Conservation (phyloP, 2,329 filamentous ascomycete genomes). For the Teratosphaeria epicoccoides region DNA sequence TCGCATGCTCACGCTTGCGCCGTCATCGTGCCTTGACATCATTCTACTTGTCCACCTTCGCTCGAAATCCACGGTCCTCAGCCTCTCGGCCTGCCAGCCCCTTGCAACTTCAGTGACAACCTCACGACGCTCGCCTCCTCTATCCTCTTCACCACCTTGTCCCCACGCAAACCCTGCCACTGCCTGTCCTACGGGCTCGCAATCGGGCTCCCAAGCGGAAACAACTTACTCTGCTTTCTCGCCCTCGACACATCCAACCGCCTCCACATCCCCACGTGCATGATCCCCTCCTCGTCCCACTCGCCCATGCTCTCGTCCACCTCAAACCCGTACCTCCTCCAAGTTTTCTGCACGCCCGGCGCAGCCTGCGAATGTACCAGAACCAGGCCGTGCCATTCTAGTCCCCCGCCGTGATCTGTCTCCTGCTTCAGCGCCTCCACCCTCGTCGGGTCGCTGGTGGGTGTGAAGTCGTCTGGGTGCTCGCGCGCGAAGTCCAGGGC, state of each 20-base stretch:
- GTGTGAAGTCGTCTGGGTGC: slow-evolving; percentile 42
- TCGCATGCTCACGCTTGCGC: too few species aligned
- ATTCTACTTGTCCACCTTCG: too few species aligned
- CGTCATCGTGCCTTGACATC: neutral
- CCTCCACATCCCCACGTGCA: slow-evolving; percentile 76
- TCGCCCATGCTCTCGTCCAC: slow-evolving; percentile 61
- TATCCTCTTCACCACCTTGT: neutral
- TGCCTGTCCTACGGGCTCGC: slow-evolving; percentile 1
- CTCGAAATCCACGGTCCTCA: neutral
- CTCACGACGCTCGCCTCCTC: too few species aligned
- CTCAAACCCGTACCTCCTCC: slow-evolving; percentile 62
- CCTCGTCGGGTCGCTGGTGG: slow-evolving; percentile 22
- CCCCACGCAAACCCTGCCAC: neutral
- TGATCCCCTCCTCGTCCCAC: slow-evolving; percentile 78
- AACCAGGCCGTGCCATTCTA: slow-evolving; percentile 62
- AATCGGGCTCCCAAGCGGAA: neutral
- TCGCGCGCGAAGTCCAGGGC: slow-evolving; percentile 57
- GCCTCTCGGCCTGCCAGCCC: neutral
- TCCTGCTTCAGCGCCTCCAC: slow-evolving; percentile 23
- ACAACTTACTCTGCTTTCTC: slow-evolving; percentile 15
- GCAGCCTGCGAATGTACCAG: slow-evolving; percentile 67
- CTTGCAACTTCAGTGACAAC: neutral
- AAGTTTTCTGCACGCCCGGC: slow-evolving; percentile 48
- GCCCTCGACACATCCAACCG: slow-evolving; percentile 27
- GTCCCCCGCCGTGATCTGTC: slow-evolving; percentile 21